phyloP scores from a whole-genome alignment of 192 early-diverging fungal species.

The Kappamyces sp. region DNA sequence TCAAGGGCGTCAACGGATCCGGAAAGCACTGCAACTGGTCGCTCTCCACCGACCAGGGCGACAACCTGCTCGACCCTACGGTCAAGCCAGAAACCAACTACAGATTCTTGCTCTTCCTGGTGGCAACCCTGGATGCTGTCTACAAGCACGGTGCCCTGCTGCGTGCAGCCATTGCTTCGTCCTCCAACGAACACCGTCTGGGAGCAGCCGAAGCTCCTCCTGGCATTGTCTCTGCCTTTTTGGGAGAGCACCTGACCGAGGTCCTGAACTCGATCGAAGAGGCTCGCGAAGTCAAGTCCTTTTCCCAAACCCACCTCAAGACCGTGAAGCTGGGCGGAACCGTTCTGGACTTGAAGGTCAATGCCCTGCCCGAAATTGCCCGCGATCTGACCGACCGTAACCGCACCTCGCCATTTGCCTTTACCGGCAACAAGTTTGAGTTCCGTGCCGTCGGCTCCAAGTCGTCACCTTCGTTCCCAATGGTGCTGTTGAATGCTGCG shows the following conservation, averaged over 20 bases:
- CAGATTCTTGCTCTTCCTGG: slow-evolving; percentile 94
- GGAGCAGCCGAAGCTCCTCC: slow-evolving; percentile 98
- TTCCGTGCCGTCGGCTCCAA: slow-evolving; percentile 99
- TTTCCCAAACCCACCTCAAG: slow-evolving; percentile 84
- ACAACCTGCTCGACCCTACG: slow-evolving; percentile 97
- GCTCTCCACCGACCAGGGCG: slow-evolving; percentile 86
- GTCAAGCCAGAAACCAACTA: slow-evolving; percentile 96
- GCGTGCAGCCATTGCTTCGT: slow-evolving; percentile 83
- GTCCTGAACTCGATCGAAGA: slow-evolving; percentile 90
- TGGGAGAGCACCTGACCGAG: slow-evolving; percentile 95
- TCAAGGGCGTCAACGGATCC: slow-evolving; percentile 96
- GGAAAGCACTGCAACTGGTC: slow-evolving; percentile 99
- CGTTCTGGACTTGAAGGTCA: slow-evolving; percentile 89
- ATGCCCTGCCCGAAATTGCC: slow-evolving; percentile 81
- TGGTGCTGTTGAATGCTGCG: slow-evolving; percentile 87
- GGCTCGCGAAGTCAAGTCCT: slow-evolving; percentile 78
- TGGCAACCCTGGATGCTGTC: slow-evolving; percentile 85
- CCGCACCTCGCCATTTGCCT: slow-evolving; percentile 98
- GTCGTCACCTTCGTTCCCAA: slow-evolving; percentile 95
- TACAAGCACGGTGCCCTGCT: slow-evolving; percentile 88
- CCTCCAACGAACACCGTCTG: slow-evolving; percentile 97
- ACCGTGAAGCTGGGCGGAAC: slow-evolving; percentile 92
- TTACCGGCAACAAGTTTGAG: slow-evolving; percentile 99
- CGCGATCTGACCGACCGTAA: slow-evolving; percentile 99
- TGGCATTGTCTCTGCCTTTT: slow-evolving; percentile 94